Percentiles rank a stretch among this genome's conserved stretches.
Conservation (phyloP, 2,329 filamentous ascomycete species). For the Hypoxylon sp. region DNA sequence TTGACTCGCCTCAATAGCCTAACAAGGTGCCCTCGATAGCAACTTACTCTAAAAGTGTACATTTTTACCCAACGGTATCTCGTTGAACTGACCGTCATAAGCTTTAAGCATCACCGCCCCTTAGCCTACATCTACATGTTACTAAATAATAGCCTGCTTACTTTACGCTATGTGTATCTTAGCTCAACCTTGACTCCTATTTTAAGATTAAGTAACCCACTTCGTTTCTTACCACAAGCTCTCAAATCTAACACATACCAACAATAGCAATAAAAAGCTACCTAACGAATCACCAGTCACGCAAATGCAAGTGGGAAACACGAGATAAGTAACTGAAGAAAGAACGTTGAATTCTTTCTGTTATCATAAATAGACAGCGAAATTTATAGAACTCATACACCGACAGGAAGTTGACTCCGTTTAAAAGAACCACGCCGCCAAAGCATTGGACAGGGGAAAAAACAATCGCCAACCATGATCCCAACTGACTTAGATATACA, state of each 20-base stretch:
- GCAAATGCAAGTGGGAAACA: not conserved
- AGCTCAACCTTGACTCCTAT: too few species aligned
- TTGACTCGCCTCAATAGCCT: not conserved
- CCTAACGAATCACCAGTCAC: not conserved
- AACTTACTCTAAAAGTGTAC: not conserved
- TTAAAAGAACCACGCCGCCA: constrained; percentile 18
- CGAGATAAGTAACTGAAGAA: not conserved
- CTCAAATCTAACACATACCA: not conserved
- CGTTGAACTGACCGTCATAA: not conserved
- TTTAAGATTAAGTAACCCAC: not conserved
- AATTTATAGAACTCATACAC: constrained; percentile 21
- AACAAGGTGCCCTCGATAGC: not conserved
- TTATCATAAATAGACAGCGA: constrained; percentile 11
- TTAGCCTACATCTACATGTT: not conserved
- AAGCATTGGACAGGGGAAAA: constrained; percentile 14
- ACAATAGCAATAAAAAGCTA: not conserved
- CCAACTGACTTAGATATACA: constrained; percentile 29
- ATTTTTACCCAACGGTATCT: too few species aligned
- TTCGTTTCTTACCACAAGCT: not conserved
- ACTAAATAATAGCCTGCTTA: not conserved
- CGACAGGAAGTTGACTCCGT: constrained; percentile 3
- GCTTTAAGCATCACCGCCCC: not conserved
- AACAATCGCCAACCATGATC: constrained; percentile 17
- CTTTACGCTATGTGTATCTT: too few species aligned
- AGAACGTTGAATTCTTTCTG: constrained; percentile 2